A percentile compares a stretch with the other conserved stretches of the same genome.
These are phyloP conservation scores for Carex scoparia DNA, from an alignment of 176 grass and related monocot species.

Conservation along the genomic window DNA sequence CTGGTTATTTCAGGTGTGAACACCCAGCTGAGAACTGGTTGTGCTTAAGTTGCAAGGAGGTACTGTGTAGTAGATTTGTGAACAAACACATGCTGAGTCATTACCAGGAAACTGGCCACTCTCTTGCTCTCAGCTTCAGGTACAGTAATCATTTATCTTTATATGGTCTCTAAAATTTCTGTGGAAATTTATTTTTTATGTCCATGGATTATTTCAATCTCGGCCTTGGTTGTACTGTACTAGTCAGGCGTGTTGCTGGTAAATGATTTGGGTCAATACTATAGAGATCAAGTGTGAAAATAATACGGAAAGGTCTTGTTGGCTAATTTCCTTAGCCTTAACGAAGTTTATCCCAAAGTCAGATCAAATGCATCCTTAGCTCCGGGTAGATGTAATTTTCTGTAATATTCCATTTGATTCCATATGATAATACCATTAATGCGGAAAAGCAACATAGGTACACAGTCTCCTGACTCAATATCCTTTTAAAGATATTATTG, in stretches of 20 bases:
- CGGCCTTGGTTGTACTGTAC: not conserved
- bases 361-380: not conserved
- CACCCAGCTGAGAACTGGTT: constrained; percentile 86
- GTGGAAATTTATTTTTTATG: not conserved
- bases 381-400: not conserved
- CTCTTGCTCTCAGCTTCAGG: constrained; percentile 80
- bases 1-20: constrained; percentile 49
- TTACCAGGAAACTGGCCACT: constrained; percentile 70
- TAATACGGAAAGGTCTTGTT: not conserved
- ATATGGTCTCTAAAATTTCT: not conserved
- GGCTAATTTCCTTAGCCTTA: not conserved
- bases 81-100: constrained; percentile 93
- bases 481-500: not conserved
- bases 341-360: not conserved
- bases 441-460: not conserved
- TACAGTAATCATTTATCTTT: constrained; percentile 25
- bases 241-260: not conserved
- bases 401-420: not conserved
- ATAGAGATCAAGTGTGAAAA: not conserved
- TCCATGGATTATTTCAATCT: not conserved
- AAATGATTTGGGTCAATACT: not conserved
- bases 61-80: constrained; percentile 84
- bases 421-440: not conserved
- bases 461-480: not conserved
- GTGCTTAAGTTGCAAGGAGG: constrained; percentile 95